These are phyloP conservation scores for Trametes elegans DNA, from an alignment of 768 basidiomycete species.

Conservation along the genomic window DNA sequence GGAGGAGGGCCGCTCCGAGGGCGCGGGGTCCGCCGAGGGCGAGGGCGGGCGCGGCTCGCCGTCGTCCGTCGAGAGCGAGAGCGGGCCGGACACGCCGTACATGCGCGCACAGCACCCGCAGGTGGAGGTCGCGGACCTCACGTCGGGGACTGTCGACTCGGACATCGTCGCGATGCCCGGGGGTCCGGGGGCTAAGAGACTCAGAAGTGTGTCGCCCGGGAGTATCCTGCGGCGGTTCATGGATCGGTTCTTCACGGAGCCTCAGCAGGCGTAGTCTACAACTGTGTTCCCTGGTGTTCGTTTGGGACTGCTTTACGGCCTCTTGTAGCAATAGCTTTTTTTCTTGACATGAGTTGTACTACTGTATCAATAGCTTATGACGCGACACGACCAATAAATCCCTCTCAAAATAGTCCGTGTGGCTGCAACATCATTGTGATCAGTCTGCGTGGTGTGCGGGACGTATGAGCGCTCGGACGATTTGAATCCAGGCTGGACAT, in stretches of 20 bases:
- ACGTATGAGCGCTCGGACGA: no score
- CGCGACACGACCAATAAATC: no score
- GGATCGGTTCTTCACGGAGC: conserved; percentile 19
- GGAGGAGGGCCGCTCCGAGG: not conserved
- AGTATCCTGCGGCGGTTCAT: conserved; percentile 18
- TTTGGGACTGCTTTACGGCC: no score
- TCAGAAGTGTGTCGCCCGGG: conserved; percentile 7
- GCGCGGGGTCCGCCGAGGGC: not conserved
- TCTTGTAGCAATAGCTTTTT: no score
- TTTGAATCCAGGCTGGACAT: no score
- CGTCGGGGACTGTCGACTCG: not conserved
- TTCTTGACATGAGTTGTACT: no score
- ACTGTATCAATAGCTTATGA: no score
- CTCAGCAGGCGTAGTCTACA: no score
- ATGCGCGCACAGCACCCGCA: conserved; percentile 2
- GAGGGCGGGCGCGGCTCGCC: not conserved
- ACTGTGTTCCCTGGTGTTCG: no score
- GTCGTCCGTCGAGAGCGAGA: not conserved
- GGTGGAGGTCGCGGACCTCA: not conserved
- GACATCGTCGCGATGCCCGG: not conserved
- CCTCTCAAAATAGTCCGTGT: no score
- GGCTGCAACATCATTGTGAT: no score
- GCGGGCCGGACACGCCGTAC: conserved; percentile 8
- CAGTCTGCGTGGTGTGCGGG: no score
- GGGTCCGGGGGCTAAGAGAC: not conserved